These are phyloP conservation scores for Sicyos baderoa DNA, from an alignment of 306 rosid genomes.

Conservation along the genomic window DNA sequence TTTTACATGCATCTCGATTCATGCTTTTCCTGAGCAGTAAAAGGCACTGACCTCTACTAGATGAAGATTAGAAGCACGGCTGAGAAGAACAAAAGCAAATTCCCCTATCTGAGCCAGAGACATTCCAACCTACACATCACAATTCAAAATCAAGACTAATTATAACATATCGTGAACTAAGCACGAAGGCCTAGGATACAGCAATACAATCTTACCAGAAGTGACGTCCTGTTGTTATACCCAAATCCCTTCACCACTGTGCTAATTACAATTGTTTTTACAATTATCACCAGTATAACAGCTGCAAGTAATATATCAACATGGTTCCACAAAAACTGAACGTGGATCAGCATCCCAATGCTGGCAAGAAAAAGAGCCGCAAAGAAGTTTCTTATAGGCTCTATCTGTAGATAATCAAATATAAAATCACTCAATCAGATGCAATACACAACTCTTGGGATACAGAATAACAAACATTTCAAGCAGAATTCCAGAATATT, in stretches of 20 bases:
- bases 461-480: background rate
- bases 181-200: background rate
- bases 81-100: constrained; percentile 94
- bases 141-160: constrained; percentile 25
- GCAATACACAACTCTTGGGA: background rate
- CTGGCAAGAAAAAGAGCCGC: constrained; percentile 98
- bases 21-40: background rate
- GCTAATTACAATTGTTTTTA: constrained; percentile 68
- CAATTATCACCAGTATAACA: constrained; percentile 79
- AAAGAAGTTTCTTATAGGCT: constrained; percentile 91
- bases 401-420: constrained; percentile 48
- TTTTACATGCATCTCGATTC: background rate
- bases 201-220: constrained; percentile 61
- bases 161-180: background rate
- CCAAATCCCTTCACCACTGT: constrained; percentile 94
- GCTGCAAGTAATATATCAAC: constrained; percentile 92
- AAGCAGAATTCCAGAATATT: background rate
- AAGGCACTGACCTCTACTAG: constrained; percentile 71
- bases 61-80: constrained; percentile 97
- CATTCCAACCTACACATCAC: constrained; percentile 82
- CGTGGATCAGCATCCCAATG: constrained; percentile 98
- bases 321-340: constrained; percentile 96
- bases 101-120: constrained; percentile 98
- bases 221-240: constrained; percentile 75
- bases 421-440: background rate